These are phyloP conservation scores for Solanum pennellii DNA, from an alignment of 257 asterid genomes.

Conservation along the genomic window DNA sequence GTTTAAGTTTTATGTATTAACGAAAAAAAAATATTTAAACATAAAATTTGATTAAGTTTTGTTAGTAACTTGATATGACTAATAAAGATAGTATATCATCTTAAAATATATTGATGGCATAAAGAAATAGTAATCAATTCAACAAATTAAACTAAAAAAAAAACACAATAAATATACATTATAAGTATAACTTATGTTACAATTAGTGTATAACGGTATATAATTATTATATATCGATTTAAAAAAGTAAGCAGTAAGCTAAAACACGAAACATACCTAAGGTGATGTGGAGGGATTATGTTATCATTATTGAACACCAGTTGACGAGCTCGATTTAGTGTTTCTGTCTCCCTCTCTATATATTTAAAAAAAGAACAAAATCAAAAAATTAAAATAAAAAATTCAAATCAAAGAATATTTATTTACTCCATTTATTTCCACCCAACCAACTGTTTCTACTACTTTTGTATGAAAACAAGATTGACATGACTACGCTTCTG, in stretches of 20 bases:
- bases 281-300: conserved; percentile 43
- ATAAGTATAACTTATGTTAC: not conserved
- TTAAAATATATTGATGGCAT: not conserved
- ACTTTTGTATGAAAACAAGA: conserved; percentile 15
- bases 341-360: conserved; percentile 91
- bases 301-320: conserved; percentile 69
- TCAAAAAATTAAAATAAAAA: not conserved
- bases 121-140: not conserved
- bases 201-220: not conserved
- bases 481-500: conserved; percentile 23
- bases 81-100: not conserved
- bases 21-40: not conserved
- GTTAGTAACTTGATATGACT: not conserved
- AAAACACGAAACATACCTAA: conserved; percentile 25
- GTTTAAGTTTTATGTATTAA: not conserved
- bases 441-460: not conserved
- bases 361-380: not conserved
- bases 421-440: not conserved
- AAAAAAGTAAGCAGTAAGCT: not conserved
- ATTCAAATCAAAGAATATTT: conserved; percentile 12
- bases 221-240: not conserved
- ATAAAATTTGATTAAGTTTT: not conserved
- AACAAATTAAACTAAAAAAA: not conserved
- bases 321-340: conserved; percentile 87
- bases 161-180: not conserved